A percentile compares a stretch with the other conserved stretches of the same genome.
These are phyloP conservation scores for Stramenopiles sp. DNA, from an alignment of 352 stramenopile genomes.

Conservation along the genomic window DNA sequence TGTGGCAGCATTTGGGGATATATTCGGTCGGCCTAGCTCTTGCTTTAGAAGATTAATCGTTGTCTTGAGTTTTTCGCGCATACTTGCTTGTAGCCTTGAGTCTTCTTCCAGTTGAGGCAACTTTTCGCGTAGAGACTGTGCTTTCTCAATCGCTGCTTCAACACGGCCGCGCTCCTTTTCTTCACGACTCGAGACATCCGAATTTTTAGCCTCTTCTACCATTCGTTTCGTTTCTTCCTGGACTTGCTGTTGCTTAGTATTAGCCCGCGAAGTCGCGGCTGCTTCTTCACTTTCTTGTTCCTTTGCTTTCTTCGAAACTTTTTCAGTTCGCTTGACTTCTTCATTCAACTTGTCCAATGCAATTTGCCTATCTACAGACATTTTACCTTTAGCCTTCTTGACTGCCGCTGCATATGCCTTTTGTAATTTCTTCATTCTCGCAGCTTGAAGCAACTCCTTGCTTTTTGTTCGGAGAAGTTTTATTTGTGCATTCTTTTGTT, in stretches of 20 bases:
- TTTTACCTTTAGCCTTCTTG: neutral
- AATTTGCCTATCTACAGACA: too few relatives aligned
- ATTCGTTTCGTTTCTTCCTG: neutral
- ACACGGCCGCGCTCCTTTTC: neutral
- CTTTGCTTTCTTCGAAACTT: neutral
- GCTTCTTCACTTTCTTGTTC: neutral
- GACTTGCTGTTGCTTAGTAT: neutral
- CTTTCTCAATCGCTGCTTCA: neutral
- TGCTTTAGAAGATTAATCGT: neutral
- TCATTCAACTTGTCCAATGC: neutral
- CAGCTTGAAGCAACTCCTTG: neutral
- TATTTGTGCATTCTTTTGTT: neutral
- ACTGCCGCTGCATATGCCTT: neutral
- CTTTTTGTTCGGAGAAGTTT: neutral
- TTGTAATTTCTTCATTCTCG: neutral
- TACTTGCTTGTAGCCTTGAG: neutral
- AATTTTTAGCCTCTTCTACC: neutral
- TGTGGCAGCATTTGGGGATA: neutral
- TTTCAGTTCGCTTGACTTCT: neutral
- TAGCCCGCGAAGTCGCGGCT: neutral
- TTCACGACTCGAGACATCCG: neutral
- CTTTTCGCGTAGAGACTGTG: neutral
- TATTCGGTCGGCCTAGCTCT: neutral
- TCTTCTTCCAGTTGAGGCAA: neutral
- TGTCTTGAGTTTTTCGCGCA: neutral